These are phyloP conservation scores for Herpetomonas tarakana DNA, from an alignment of 208 protist genomes.

Conservation along the genomic window DNA sequence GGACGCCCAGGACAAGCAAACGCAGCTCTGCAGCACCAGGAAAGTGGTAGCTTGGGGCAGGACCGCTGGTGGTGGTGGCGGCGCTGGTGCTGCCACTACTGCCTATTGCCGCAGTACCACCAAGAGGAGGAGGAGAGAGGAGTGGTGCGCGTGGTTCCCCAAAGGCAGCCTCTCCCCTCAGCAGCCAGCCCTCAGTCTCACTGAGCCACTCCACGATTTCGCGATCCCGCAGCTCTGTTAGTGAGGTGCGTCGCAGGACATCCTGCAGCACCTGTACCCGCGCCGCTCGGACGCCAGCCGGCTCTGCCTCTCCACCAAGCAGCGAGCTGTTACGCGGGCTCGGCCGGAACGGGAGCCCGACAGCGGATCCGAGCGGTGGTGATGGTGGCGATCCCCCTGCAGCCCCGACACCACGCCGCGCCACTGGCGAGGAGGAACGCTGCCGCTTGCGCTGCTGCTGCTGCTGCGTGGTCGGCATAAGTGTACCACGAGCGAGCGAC, in stretches of 20 bases:
- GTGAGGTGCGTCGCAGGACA: slow-evolving; percentile 60
- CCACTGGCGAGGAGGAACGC: too few species aligned
- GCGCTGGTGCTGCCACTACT: background rate
- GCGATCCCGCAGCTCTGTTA: slow-evolving; percentile 71
- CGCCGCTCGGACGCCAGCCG: slow-evolving; percentile 3
- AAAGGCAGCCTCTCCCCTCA: slow-evolving; percentile 10
- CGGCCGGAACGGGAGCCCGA: slow-evolving; percentile 7
- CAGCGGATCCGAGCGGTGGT: too few species aligned
- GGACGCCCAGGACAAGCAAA: slow-evolving; percentile 62
- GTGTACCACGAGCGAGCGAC: too few species aligned
- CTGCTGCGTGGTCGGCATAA: too few species aligned
- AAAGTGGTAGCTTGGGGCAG: background rate
- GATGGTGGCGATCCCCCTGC: too few species aligned
- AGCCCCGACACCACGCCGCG: too few species aligned
- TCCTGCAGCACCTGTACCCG: slow-evolving; percentile 53
- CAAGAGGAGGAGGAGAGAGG: too few species aligned
- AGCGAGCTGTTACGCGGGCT: slow-evolving; percentile 3
- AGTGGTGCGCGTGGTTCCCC: too few species aligned
- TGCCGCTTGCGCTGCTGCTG: too few species aligned
- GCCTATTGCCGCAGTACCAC: background rate
- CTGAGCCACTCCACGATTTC: slow-evolving; percentile 68
- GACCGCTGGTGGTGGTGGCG: background rate
- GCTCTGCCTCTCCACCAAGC: slow-evolving; percentile 13
- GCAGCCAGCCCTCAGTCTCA: slow-evolving; percentile 46
- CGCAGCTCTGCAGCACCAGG: slow-evolving; percentile 39